These are phyloP conservation scores for Leccinum griseonigrum DNA, from an alignment of 1,284 basidiomycete genomes.

Conservation along the genomic window DNA sequence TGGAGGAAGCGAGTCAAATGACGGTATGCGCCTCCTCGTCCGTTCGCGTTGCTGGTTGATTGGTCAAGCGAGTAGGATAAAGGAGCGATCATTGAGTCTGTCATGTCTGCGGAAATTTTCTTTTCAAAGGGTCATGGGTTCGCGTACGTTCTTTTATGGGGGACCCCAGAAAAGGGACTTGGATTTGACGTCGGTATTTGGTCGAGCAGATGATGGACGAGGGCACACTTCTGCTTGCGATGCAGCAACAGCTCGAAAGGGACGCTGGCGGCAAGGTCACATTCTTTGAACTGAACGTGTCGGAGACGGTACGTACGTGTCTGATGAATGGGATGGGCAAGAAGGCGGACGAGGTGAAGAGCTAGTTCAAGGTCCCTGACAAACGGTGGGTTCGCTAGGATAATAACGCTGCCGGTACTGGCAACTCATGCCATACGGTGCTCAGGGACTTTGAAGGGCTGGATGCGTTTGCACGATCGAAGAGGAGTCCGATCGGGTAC, in stretches of 20 bases:
- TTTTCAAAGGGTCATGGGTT: constrained; percentile 87
- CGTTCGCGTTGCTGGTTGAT: no score
- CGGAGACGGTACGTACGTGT: constrained; percentile 78
- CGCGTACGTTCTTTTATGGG: constrained; percentile 7
- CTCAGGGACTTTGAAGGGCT: constrained; percentile 81
- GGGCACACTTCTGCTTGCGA: constrained; percentile 67
- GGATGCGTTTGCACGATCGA: constrained; percentile 80
- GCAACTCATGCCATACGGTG: constrained; percentile 40
- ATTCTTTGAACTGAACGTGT: constrained; percentile 81
- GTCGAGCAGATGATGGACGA: constrained; percentile 86
- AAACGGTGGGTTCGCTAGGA: constrained; percentile 60
- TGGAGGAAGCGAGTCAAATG: constrained; percentile 77
- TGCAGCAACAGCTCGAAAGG: constrained; percentile 86
- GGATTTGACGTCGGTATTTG: not conserved
- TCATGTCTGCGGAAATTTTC: constrained; percentile 86
- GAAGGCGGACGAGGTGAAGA: constrained; percentile 81
- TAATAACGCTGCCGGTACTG: not conserved
- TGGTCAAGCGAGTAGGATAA: constrained; percentile 51
- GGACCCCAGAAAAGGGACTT: not conserved
- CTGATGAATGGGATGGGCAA: constrained; percentile 78
- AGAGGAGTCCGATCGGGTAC: constrained; percentile 92
- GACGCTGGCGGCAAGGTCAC: constrained; percentile 76
- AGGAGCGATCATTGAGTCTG: constrained; percentile 63
- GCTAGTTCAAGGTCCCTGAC: constrained; percentile 89
- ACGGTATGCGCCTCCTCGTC: constrained; percentile 39